Base-by-base conservation (phyloP, 805 yeast genomes). In the Ogataea paradorogensis region DNA sequence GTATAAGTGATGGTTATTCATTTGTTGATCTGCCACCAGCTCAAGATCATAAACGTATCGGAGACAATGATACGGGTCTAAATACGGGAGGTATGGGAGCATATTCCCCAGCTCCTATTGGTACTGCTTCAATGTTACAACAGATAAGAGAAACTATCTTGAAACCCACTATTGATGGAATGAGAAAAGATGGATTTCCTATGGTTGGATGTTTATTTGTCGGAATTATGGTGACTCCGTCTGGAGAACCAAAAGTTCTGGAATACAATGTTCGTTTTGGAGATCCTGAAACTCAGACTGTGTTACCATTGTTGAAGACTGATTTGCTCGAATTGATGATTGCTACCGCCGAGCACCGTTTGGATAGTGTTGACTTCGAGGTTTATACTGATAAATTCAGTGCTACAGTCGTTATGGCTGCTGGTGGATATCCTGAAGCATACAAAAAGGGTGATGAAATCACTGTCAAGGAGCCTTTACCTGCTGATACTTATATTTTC, bases 21-120 rank as follows among this genome's bases (percentile, higher is more conserved):
- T 82, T 81, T 57, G 77, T 81, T 61, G 90, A 87, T 61, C 76
- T 93, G 43, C 99, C 99, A 30, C 86, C 98, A 31, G 96, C 98
- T 20, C 99, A 93, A 69, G 99, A 93, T 62, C 99, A 93, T 69
- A 93, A 93, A 70, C 82, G 99, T 63, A 76, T 84, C 52, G 95
- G 95, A 40, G 87, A 95, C 56, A 90, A 90, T 45, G 99, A 93
- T 63, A 70, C 80, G 27, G 99, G 99, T 18, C 74, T 91, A 47
- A 93, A 93, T 69, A 93, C 99, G 27, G 99, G 99, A 52, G 99
- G 99, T 48, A 93, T 93, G 99, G 99, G 99, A 49, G 95, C 98
- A 7, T 93, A 93, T 59, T 93, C 98, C 7, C 99, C 99, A 23
- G 95, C 98, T 9, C 99, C 99, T 41, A 73, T 88, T 47, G 98